These are phyloP conservation scores for Amphibolis antarctica DNA, from an alignment of 106 monocot genomes.

Conservation along the genomic window DNA sequence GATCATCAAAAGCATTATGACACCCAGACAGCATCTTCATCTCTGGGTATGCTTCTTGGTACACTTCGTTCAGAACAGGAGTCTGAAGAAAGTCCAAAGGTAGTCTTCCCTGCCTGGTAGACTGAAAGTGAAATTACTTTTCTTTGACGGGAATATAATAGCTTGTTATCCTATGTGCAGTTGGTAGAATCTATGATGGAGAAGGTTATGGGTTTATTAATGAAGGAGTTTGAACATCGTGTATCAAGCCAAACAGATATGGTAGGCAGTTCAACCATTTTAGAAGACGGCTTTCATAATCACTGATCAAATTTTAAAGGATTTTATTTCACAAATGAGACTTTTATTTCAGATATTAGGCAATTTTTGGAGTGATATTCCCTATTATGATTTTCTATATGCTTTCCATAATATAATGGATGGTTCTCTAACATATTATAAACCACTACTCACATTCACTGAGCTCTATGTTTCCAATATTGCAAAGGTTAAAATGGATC, in stretches of 20 bases:
- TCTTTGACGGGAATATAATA: not conserved
- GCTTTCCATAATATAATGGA: not conserved
- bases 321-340: too few species aligned
- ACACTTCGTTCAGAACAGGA: conserved; percentile 63
- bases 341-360: too few species aligned
- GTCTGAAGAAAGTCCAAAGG: conserved; percentile 84
- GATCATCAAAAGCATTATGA: not conserved
- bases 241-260: conserved; percentile 51
- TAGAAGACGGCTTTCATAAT: not conserved
- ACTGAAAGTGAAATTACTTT: not conserved
- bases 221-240: conserved; percentile 63
- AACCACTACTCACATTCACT: not conserved
- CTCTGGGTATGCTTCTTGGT: conserved; percentile 54
- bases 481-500: conserved; percentile 27
- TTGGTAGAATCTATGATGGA: conserved; percentile 63
- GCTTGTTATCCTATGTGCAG: conserved; percentile 25
- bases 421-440: not conserved
- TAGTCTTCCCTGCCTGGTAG: conserved; percentile 14
- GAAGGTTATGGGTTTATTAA: conserved; percentile 37
- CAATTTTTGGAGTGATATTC: too few species aligned
- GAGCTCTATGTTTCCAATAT: not conserved
- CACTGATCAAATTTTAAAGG: too few species aligned
- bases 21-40: conserved; percentile 40
- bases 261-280: conserved; percentile 22
- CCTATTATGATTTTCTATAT: not conserved